These are phyloP conservation scores for Zygotorulaspora mrakii DNA, from an alignment of 1,139 yeast species.

Conservation along the genomic window DNA sequence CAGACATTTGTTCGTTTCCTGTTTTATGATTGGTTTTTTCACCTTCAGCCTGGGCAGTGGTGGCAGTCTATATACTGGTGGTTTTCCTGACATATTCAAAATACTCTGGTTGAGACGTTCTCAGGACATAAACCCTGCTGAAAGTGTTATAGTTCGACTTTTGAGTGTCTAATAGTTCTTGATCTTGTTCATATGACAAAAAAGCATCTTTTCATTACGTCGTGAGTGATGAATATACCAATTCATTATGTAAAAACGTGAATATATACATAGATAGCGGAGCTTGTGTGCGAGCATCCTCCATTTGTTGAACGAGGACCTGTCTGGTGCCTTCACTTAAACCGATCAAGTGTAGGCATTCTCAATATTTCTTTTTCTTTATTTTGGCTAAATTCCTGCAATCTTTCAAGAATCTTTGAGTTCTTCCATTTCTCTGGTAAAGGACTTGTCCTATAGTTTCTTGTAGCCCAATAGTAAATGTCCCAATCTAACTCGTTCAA, in stretches of 20 bases:
- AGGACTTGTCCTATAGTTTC: slow-evolving; percentile 73
- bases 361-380: slow-evolving; percentile 68
- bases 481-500: slow-evolving; percentile 98
- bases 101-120: too few relatives aligned
- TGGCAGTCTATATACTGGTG: slow-evolving; percentile 48
- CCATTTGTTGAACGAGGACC: too few relatives aligned
- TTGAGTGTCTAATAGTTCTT: too few relatives aligned
- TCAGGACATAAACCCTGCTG: too few relatives aligned
- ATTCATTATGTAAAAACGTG: background rate
- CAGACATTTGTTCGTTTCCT: slow-evolving; percentile 64
- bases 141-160: too few relatives aligned
- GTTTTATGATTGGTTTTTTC: slow-evolving; percentile 57
- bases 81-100: slow-evolving; percentile 29
- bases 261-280: too few relatives aligned
- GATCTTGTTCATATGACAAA: too few relatives aligned
- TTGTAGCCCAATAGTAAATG: slow-evolving; percentile 95
- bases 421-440: slow-evolving; percentile 82
- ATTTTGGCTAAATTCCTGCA: slow-evolving; percentile 75
- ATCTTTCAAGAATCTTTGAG: slow-evolving; percentile 55
- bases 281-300: background rate
- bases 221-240: background rate
- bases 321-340: slow-evolving; percentile 15
- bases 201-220: slow-evolving; percentile 1
- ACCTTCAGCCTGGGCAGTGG: slow-evolving; percentile 74
- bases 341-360: slow-evolving; percentile 66